Conservation (phyloP, 495 filamentous ascomycete species). For the Neurospora sp. region DNA sequence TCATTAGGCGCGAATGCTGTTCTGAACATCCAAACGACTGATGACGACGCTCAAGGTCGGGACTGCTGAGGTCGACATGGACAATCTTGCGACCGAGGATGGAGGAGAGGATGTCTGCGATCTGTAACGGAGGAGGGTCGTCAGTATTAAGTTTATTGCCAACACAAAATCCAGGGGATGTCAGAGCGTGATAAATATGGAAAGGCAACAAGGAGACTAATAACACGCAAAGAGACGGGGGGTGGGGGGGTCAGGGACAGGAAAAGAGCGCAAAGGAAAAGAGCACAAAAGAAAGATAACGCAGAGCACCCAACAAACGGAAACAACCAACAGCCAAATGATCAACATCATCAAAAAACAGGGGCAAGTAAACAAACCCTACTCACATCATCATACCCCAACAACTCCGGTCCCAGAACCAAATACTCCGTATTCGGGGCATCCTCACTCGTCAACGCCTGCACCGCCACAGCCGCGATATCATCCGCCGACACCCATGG, state of each 20-base stretch:
- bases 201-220: too few species aligned
- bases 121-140: constrained; percentile 13
- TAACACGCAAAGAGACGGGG: too few species aligned
- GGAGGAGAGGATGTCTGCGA: constrained; percentile 31
- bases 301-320: too few species aligned
- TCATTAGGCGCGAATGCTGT: constrained; percentile 25
- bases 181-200: too few species aligned
- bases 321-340: too few species aligned
- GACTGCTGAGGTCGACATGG: constrained; percentile 31
- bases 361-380: background rate
- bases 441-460: constrained; percentile 28
- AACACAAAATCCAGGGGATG: too few species aligned
- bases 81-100: constrained; percentile 30
- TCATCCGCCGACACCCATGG: constrained; percentile 39
- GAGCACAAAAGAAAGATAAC: too few species aligned
- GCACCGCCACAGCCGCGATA: constrained; percentile 37
- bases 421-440: constrained; percentile 35
- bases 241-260: too few species aligned
- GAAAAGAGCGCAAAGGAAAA: too few species aligned
- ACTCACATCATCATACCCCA: constrained; percentile 37
- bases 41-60: constrained; percentile 18
- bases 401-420: constrained; percentile 36
- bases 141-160: too few species aligned
- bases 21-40: constrained; percentile 21
- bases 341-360: too few species aligned